Percentiles rank a stretch among this genome's conserved stretches.
Conservation (phyloP, 2,329 filamentous ascomycete genomes). For the Nigrograna mackinnonii region DNA sequence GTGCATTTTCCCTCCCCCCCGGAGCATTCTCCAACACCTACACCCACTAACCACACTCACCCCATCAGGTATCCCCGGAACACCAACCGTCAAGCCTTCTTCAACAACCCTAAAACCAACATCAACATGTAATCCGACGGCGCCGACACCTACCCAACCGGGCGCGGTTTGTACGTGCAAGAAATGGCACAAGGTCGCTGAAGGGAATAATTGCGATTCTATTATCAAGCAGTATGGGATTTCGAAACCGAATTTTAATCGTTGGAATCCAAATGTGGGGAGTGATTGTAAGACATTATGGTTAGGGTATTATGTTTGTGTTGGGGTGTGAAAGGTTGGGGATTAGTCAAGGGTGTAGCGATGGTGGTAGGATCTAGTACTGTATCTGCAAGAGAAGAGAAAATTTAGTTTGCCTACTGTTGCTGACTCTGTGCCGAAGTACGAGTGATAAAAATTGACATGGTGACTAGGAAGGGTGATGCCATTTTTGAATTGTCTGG, state of each 20-base stretch:
- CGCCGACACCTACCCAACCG: slow-evolving; percentile 1
- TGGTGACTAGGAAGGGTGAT: no score
- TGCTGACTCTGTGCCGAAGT: no score
- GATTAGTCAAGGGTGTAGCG: no score
- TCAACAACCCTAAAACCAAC: neutral
- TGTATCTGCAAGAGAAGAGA: no score
- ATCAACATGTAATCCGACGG: neutral
- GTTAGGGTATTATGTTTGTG: slow-evolving; percentile 7
- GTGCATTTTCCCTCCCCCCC: neutral
- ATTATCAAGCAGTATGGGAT: slow-evolving; percentile 8
- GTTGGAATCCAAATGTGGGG: slow-evolving; percentile 6
- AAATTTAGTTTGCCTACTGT: no score
- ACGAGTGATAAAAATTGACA: no score
- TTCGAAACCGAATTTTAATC: slow-evolving; percentile 3
- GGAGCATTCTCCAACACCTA: neutral
- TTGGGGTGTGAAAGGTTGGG: no score
- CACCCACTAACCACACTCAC: neutral
- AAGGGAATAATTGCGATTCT: slow-evolving; percentile 5
- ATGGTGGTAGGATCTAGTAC: no score
- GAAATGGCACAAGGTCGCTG: slow-evolving; percentile 5
- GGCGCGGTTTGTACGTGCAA: slow-evolving; percentile 5
- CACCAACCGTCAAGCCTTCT: neutral
- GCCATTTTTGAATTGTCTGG: no score
- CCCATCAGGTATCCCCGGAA: neutral
- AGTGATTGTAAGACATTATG: slow-evolving; percentile 4